Base-by-base conservation (phyloP, 495 filamentous ascomycete genomes). In the Aspergillus olivimuriae region DNA sequence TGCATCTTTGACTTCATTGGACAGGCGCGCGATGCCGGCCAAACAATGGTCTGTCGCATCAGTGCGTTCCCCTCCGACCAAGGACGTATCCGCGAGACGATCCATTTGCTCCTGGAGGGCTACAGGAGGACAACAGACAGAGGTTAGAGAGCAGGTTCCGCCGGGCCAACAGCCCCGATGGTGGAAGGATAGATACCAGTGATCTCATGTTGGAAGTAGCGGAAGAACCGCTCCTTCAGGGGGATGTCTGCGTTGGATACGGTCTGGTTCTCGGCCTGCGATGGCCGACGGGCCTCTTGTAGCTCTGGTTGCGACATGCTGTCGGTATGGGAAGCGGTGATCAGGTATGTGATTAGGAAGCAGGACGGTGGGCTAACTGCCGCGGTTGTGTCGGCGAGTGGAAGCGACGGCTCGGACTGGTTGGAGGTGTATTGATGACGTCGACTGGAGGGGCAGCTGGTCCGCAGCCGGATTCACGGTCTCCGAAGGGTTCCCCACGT, bases 171-270 rank as follows among this genome's bases (percentile, higher is more conserved):
- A n/a, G n/a, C n/a, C n/a, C n/a, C n/a, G n/a, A n/a, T n/a, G n/a
- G n/a, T n/a, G n/a, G n/a, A n/a, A n/a, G n/a, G n/a, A n/a, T n/a
- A n/a, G n/a, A 52, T 71, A 87, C 86, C 73, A 11, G 77, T 80
- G 47, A 83, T 80, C 60, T 82, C 77, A 60, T 79, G 73, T 46
- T 84, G 83, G 50, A 91, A 92, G 58, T 84, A 81, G 48, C 79
- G 79, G 59, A 87, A 87, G 70, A 94, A 91, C 7, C 74, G 74
- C 52, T 86, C 82, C 39, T 87, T 89, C 34, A 11, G 24, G 24
- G 24, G 24, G 11, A 28, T 28, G 24, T 28, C 5, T 28, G 11
- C 24, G 24, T 28, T 28, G 11, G 24, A 28, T 11, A 66, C 56
- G 8, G 56, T 66, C 35, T 71, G 68, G 32, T 66, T 69, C 32